Evolutionary conservation across 2,329 filamentous ascomycete genomes (phyloP).

Genomic region (Aspergillus sp.): DNA sequence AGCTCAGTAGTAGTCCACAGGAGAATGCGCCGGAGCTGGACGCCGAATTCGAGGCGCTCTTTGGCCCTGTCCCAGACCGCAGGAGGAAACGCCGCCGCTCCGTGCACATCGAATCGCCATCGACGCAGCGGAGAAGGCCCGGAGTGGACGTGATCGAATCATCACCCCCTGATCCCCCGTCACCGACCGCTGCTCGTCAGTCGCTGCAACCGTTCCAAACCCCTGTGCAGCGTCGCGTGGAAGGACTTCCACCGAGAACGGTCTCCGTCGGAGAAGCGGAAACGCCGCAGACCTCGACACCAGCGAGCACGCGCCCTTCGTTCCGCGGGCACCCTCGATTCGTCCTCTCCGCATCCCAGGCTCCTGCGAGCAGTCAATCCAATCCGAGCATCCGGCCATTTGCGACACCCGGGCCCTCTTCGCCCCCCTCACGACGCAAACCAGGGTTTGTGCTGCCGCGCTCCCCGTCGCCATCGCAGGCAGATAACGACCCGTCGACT

Average conservation of each 20-base stretch:
- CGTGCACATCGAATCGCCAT: conserved; percentile 5
- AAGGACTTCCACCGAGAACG: conserved; percentile 6
- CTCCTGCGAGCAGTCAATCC: conserved; percentile 18
- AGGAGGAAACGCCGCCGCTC: conserved; percentile 35
- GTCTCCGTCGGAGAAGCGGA: conserved; percentile 4
- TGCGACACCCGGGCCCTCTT: conserved; percentile 14
- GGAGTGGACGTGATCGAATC: conserved; percentile 18
- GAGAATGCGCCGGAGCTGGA: conserved; percentile 15
- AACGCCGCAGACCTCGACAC: conserved; percentile 11
- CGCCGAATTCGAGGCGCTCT: conserved; percentile 30
- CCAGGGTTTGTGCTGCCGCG: conserved; percentile 39
- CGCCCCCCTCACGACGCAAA: conserved; percentile 25
- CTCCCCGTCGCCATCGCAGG: conserved; percentile 30
- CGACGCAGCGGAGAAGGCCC: conserved; percentile 4
- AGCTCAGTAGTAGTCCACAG: conserved; percentile 17
- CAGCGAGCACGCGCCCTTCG: conserved; percentile 20
- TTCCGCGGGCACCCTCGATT: conserved; percentile 30
- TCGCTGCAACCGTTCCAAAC: conserved; percentile 6
- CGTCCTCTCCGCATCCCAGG: conserved; percentile 24
- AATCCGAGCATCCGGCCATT: conserved; percentile 3
- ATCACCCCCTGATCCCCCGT: conserved; percentile 17
- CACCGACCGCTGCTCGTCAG: not conserved
- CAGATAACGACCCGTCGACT: conserved; percentile 14
- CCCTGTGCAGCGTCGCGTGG: conserved; percentile 4
- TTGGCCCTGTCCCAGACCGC: conserved; percentile 23